phyloP scores from a whole-genome alignment of 1,284 basidiomycete genomes.

The Earliella scabrosa region DNA sequence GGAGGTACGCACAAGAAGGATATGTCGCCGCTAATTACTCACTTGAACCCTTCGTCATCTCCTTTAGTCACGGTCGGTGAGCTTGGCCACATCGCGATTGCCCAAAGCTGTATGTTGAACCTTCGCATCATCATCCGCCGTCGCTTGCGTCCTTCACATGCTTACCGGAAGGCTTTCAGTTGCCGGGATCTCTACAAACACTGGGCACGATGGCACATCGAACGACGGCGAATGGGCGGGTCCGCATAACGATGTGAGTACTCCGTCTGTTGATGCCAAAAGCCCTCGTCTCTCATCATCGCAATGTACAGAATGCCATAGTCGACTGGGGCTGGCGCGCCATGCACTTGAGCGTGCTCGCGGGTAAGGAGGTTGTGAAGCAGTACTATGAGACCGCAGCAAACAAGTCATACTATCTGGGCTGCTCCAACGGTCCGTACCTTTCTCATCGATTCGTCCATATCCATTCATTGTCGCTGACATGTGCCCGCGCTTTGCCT shows the following conservation, averaged over 20 bases:
- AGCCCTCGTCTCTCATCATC: background rate
- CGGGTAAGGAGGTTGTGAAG: constrained; percentile 32
- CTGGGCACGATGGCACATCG: constrained; percentile 26
- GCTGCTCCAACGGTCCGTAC: constrained; percentile 34
- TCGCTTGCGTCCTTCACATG: too few species aligned
- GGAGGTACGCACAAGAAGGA: too few species aligned
- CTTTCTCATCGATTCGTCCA: too few species aligned
- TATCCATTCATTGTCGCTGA: too few species aligned
- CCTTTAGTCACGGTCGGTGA: constrained; percentile 33
- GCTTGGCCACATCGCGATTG: constrained; percentile 30
- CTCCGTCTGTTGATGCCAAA: background rate
- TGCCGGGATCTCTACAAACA: constrained; percentile 35
- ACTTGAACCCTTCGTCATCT: too few species aligned
- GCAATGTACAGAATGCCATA: constrained; percentile 34
- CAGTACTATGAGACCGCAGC: constrained; percentile 29
- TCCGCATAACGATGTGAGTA: constrained; percentile 31
- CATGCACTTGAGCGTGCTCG: constrained; percentile 31
- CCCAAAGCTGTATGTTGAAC: constrained; percentile 33
- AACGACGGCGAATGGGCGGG: constrained; percentile 31
- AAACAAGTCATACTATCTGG: constrained; percentile 35
- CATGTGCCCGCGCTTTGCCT: too few species aligned
- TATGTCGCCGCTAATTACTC: too few species aligned
- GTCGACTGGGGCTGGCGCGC: constrained; percentile 35
- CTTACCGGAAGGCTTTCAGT: constrained; percentile 17
- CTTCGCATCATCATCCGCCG: too few species aligned